Conservation (phyloP, 371 early-diverging fungal genomes). For the Syncephalastrum contaminatum region DNA sequence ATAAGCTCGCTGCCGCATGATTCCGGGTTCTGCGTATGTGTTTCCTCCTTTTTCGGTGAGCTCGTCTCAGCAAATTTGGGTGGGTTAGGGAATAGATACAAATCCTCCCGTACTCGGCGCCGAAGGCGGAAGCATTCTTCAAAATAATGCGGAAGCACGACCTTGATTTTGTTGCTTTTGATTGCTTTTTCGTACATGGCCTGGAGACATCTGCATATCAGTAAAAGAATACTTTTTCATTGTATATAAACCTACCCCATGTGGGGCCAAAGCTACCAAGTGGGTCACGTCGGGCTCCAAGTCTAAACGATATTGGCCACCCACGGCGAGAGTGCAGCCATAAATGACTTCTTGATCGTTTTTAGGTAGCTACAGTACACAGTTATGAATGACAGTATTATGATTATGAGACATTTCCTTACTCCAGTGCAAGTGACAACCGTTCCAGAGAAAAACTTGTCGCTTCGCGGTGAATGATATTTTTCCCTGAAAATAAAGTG, state of each 20-base stretch:
- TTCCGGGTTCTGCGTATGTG: background rate
- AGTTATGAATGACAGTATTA: background rate
- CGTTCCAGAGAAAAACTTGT: slow-evolving; percentile 58
- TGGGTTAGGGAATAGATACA: slow-evolving; percentile 54
- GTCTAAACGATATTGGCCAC: slow-evolving; percentile 53
- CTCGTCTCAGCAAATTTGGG: slow-evolving; percentile 17
- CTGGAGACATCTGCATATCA: slow-evolving; percentile 15
- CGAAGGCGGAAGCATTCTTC: slow-evolving; percentile 68
- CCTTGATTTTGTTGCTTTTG: slow-evolving; percentile 47
- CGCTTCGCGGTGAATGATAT: slow-evolving; percentile 53
- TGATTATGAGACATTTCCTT: background rate
- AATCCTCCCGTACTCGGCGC: slow-evolving; percentile 44
- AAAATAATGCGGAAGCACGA: slow-evolving; percentile 80
- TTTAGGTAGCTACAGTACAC: slow-evolving; percentile 35
- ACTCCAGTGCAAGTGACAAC: slow-evolving; percentile 51
- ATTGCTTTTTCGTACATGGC: slow-evolving; percentile 51
- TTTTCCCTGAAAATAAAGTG: slow-evolving; percentile 28
- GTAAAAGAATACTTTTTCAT: background rate
- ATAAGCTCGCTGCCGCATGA: background rate
- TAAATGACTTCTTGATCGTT: slow-evolving; percentile 48
- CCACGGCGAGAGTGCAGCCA: slow-evolving; percentile 51
- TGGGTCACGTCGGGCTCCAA: slow-evolving; percentile 60
- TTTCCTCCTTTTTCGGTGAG: background rate
- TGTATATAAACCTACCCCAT: slow-evolving; percentile 40
- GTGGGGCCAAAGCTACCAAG: slow-evolving; percentile 43